Base-by-base conservation (phyloP, 108 stramenopile genomes). In the Ochromonas danica region DNA sequence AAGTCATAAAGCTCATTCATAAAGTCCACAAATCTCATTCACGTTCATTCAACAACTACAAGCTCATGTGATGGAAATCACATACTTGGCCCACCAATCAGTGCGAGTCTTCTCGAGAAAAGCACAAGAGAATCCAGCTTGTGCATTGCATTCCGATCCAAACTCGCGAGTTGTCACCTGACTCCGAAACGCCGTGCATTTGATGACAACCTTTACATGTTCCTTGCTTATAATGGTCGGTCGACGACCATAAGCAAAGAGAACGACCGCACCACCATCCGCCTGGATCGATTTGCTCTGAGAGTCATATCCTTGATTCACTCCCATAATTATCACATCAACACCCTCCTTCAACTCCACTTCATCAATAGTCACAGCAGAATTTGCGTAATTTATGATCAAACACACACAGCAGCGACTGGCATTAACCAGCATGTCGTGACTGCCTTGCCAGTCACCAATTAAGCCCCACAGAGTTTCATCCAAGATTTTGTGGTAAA, bases 61-160 rank as follows among this genome's bases (percentile, higher is more conserved):
- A n/a, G n/a, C n/a, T 60, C 38, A 75, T 36, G 72, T 14, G 6
- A 75, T 41, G 40, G 38, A 3, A 42, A 75, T 45, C 6, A 75
- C 72, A 36, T 75, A 75, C 38, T 75, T 75, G 31, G 45, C 51
- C 72, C 72, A 75, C 72, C 72, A 75, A 27, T 75, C 72, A 28
- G 72, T 57, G n/a, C 17, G n/a, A 3, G 72, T 41, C 31, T 75
- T 75, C 41, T 75, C 72, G 10, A 75, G 43, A 42, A 42, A 75
- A 6, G 40, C 27, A 3, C 3, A 6, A 45, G 6, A 10, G 51
- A 33, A 75, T 6, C 72, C 72, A 6, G 25, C 45, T 75, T 42
- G 25, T 35, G 43, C 3, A 28, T 27, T 42, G 22, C 27, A 45
- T 27, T 57, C 51, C 6, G 40, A 42, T 60, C 40, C 10, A 60